Conservation (phyloP, 495 filamentous ascomycete genomes). For the Podospora fimiseda region DNA sequence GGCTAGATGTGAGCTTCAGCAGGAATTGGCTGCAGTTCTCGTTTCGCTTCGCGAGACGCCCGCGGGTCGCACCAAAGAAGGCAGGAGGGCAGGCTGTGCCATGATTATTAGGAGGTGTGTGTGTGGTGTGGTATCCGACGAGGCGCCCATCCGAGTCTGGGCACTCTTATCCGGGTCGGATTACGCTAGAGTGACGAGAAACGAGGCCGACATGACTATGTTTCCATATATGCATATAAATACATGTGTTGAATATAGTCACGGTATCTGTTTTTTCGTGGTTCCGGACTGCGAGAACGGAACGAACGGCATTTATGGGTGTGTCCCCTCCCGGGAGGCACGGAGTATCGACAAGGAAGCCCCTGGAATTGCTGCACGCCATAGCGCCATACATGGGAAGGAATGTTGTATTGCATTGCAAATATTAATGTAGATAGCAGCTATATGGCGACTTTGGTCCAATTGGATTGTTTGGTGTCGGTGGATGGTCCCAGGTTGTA, state of each 20-base stretch:
- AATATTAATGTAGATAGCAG: too few species aligned
- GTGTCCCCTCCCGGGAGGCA: too few species aligned
- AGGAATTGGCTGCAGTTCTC: too few species aligned
- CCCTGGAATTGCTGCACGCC: not conserved
- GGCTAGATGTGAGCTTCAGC: not conserved
- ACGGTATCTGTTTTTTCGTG: not conserved
- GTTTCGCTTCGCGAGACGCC: not conserved
- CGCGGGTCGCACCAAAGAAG: not conserved
- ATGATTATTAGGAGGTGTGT: not conserved
- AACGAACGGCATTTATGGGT: not conserved
- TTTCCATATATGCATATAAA: too few species aligned
- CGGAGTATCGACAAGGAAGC: too few species aligned
- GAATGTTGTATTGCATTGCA: not conserved
- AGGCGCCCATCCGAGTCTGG: constrained; percentile 2
- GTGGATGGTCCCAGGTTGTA: too few species aligned
- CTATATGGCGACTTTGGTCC: too few species aligned
- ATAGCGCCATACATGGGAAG: not conserved
- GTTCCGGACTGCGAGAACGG: not conserved
- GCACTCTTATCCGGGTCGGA: too few species aligned
- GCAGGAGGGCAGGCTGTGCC: not conserved
- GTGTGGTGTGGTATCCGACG: not conserved
- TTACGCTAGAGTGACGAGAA: not conserved
- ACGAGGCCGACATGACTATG: not conserved
- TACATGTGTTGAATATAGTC: not conserved
- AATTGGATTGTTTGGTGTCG: too few species aligned